Evolutionary conservation across 2,329 filamentous ascomycete species (phyloP), one percentile per base, ranked within the genome.

Genomic region (Pseudogymnoascus sp.): DNA sequence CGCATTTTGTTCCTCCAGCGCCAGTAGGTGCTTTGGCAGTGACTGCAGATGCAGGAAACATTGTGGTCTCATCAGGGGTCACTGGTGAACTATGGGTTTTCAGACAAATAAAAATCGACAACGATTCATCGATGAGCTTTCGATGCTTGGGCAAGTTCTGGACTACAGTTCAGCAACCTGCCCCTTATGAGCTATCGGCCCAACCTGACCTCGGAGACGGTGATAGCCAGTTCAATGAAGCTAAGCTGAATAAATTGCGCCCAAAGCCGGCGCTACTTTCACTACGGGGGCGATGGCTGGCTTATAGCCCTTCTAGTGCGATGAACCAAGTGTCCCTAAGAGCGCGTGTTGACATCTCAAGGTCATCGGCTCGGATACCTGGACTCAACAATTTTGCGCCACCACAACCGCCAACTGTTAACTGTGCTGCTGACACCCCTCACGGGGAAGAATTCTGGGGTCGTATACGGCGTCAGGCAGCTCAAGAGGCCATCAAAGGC

Each of bases 51-150:
- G 84, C 83, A 4, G 87, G 86, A 33, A 89, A 83, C 68, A 71
- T 97, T 37, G 80, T 87, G 2, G 78, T 97, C 33, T 85, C 88
- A 61, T 97, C 92, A 59, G 92, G 91, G 2, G 76, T 81, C 21
- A 96, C 90, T 59, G 93, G 93, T 10, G 93, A 97, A 75, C 86
- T 93, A 52, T 96, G 89, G 80, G 78, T 96, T 6, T 97, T 82
- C 68, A 77, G 80, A 7, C 82, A 86, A 65, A 72, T 78, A 7
- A 67, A 75, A 8, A 71, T 75, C 61, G 70, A 74, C 1, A 74
- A 76, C 55, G 80, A 81, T 21, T 70, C 73, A 1, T 75, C 75
- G 21, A 66, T 76, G 48, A 71, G 74, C 13, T 87, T 82, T 72
- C 78, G 75, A 37, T 97, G 92, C 69, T 79, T 94, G 61, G 92